Conservation (phyloP, 23 red algal species). For the Cyanidiococcus yangmingshanensis region DNA sequence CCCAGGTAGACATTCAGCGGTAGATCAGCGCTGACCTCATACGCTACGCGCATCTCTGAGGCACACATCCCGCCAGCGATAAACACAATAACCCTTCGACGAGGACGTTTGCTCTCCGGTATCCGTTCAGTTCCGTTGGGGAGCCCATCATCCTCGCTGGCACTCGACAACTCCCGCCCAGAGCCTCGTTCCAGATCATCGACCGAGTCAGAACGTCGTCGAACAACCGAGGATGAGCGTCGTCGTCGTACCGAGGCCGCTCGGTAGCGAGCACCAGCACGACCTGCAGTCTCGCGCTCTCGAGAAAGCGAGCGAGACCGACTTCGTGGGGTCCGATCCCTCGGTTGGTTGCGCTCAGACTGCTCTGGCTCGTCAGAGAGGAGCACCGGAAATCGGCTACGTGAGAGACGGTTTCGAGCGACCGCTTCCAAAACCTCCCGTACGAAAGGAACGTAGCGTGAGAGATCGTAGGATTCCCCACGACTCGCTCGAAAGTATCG, state of each 20-base stretch:
- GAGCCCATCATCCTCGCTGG: constrained; percentile 22
- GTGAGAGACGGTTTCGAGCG: neutral
- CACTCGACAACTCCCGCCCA: neutral
- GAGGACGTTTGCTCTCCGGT: neutral
- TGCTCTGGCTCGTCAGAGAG: neutral
- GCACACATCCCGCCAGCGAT: constrained; percentile 22
- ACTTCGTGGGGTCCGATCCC: neutral
- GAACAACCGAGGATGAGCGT: neutral
- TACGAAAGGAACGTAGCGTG: constrained; percentile 24
- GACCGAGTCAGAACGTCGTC: neutral
- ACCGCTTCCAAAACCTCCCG: constrained; percentile 20
- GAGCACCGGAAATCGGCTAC: constrained; percentile 10
- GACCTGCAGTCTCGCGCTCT: neutral
- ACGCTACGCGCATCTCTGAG: constrained; percentile 24
- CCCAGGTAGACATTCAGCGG: constrained; percentile 18
- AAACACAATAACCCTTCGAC: constrained; percentile 22
- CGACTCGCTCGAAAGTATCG: constrained; percentile 7
- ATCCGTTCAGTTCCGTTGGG: neutral
- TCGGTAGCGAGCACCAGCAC: neutral
- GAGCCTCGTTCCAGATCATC: constrained; percentile 20
- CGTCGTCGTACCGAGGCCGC: constrained; percentile 19
- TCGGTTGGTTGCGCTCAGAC: neutral
- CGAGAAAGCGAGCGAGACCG: neutral
- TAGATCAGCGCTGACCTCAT: constrained; percentile 8
- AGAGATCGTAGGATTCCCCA: constrained; percentile 23